Evolutionary conservation across 495 filamentous ascomycete species (phyloP), one percentile per base, ranked within the genome.

Genomic region (Penicillium cataractarum): DNA sequence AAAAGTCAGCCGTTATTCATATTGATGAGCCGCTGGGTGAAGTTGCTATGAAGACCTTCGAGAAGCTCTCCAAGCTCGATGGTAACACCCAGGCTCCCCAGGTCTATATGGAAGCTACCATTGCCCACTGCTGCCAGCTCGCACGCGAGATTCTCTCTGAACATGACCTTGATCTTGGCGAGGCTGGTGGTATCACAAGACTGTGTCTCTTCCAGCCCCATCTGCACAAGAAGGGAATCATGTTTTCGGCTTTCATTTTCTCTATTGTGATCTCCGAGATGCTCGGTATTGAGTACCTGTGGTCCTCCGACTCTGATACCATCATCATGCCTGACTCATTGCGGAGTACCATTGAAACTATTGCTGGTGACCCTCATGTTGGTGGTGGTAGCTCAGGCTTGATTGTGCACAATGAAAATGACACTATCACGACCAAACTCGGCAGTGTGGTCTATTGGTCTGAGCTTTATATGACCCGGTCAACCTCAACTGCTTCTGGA

Each of bases 171-270:
- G 46, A 50, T 37, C 58, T 68, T 1, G 70, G 55, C 24, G 50
- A 60, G 40, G 24, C 55, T 12, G 66, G 57, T 27, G 58, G 57
- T 1, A 54, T 73, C 29, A 69, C 58, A 33, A 57, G 57, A 22
- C 63, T 75, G 2, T 75, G 73, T 48, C 54, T 75, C 1, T 74
- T 69, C 37, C 71, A 75, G 48, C 73, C 73, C 15, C 73, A 75
- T 61, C 54, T 68, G 48, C 68, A 71, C 64, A 75, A 75, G 60
- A 75, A 74, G 39, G 73, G 61, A 10, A 71, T 75, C 26, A 75
- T 75, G 73, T 75, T 75, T 24, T 71, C 73, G 7, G 64, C 68
- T n/a, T 74, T 75, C 62, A 68, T 75, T 21, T 74, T 75, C 48
- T 69, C 65, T 0, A 65, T 75, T 29, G 73, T 71, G 8, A 67